Evolutionary conservation across 2,329 filamentous ascomycete species (phyloP).

Genomic region (Domatiomyces globalis): DNA sequence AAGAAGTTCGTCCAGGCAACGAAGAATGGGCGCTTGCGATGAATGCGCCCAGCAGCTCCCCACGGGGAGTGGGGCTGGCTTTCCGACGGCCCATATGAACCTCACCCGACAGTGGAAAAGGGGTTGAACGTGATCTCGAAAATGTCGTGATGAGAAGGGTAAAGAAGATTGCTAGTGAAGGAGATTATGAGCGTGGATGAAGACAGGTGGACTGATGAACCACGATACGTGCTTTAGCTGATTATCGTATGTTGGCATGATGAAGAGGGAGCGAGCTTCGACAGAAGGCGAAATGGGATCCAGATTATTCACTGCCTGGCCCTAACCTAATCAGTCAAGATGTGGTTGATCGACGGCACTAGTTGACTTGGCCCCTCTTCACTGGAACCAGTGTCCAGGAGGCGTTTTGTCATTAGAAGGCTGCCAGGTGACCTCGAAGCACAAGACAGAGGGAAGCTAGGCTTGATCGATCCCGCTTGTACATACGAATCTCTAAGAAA

Average conservation of each 20-base stretch:
- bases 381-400: not conserved
- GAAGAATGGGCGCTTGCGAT: not conserved
- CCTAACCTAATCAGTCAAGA: not conserved
- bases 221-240: not conserved
- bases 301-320: not conserved
- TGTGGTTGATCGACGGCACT: not conserved
- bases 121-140: not conserved
- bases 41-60: not conserved
- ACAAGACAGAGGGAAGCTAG: not conserved
- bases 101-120: not conserved
- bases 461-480: not conserved
- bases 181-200: not conserved
- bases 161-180: not conserved
- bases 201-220: not conserved
- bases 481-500: no score
- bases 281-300: not conserved
- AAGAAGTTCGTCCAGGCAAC: not conserved
- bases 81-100: not conserved
- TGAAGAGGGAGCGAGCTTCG: not conserved
- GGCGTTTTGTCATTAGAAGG: not conserved
- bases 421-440: not conserved
- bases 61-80: not conserved
- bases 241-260: not conserved
- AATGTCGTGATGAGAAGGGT: not conserved
- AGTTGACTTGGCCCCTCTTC: not conserved